phyloP scores from a whole-genome alignment of 2,329 filamentous ascomycete species.

The Diaporthe ilicicola region DNA sequence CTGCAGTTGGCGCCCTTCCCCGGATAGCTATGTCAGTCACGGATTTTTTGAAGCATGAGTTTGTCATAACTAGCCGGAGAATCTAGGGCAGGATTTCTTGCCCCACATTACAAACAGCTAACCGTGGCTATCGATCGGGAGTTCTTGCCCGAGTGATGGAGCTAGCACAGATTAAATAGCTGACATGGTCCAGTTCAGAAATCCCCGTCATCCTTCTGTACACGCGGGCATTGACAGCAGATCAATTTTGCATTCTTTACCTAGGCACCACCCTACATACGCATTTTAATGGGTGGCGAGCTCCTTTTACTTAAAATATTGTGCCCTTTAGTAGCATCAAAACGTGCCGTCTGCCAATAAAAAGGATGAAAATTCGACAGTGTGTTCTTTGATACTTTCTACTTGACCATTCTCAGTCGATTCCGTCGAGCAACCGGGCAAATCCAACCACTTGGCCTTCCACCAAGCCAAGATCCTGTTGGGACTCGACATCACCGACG shows the following conservation, averaged over 20 bases:
- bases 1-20: constrained; percentile 16
- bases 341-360: neutral
- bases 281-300: neutral
- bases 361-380: neutral
- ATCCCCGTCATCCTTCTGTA: neutral
- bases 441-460: neutral
- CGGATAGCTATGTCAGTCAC: neutral
- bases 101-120: neutral
- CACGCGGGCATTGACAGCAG: neutral
- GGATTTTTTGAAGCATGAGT: neutral
- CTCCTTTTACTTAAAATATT: neutral
- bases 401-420: neutral
- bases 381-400: neutral
- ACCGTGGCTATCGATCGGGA: constrained; percentile 7
- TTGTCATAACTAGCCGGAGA: neutral
- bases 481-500: neutral
- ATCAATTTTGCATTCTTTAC: neutral
- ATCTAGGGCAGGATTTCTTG: neutral
- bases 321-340: neutral
- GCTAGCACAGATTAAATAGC: neutral
- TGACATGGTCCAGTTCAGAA: neutral
- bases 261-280: neutral
- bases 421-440: neutral
- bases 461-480: neutral
- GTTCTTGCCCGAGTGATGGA: neutral